A percentile compares a stretch with the other conserved stretches of the same genome.
phyloP scores from a whole-genome alignment of 352 stramenopile species.

The Globisporangium mamillatum region DNA sequence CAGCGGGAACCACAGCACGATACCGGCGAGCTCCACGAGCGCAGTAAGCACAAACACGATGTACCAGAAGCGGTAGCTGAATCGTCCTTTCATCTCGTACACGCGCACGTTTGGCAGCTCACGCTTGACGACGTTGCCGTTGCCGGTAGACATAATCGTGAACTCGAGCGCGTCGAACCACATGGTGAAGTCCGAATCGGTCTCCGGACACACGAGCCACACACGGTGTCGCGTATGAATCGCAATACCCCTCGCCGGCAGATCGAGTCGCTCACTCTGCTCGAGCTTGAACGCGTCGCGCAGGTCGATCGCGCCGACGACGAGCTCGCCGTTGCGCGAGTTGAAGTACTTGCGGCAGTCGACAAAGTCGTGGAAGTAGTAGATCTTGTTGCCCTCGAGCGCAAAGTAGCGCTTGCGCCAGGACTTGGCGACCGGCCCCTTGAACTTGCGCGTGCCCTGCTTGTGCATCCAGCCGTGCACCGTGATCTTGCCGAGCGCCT shows the following conservation, averaged over 20 bases:
- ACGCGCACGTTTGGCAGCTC: constrained; percentile 75
- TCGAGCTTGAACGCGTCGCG: constrained; percentile 78
- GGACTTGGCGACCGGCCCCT: constrained; percentile 73
- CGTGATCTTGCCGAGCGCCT: constrained; percentile 59
- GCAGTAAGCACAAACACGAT: constrained; percentile 67
- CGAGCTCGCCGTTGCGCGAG: constrained; percentile 70
- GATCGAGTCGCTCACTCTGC: constrained; percentile 69
- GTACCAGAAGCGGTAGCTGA: constrained; percentile 71
- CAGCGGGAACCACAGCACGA: constrained; percentile 50
- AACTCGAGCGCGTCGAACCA: constrained; percentile 80
- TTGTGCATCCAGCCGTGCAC: constrained; percentile 87
- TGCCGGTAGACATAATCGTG: constrained; percentile 69
- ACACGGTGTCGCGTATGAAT: constrained; percentile 76
- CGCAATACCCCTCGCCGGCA: constrained; percentile 59
- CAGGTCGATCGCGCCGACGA: constrained; percentile 73
- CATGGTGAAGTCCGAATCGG: constrained; percentile 78
- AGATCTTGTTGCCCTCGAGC: constrained; percentile 83
- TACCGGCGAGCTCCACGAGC: constrained; percentile 49
- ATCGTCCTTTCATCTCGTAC: constrained; percentile 76
- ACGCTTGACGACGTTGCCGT: constrained; percentile 73
- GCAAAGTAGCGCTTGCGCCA: constrained; percentile 83
- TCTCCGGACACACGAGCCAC: constrained; percentile 78
- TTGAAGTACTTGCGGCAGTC: constrained; percentile 87
- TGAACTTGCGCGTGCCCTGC: constrained; percentile 79
- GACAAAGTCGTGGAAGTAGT: constrained; percentile 85